These are phyloP conservation scores for Chaetomium globosum DNA, from an alignment of 2,329 filamentous ascomycete genomes.

Conservation along the genomic window DNA sequence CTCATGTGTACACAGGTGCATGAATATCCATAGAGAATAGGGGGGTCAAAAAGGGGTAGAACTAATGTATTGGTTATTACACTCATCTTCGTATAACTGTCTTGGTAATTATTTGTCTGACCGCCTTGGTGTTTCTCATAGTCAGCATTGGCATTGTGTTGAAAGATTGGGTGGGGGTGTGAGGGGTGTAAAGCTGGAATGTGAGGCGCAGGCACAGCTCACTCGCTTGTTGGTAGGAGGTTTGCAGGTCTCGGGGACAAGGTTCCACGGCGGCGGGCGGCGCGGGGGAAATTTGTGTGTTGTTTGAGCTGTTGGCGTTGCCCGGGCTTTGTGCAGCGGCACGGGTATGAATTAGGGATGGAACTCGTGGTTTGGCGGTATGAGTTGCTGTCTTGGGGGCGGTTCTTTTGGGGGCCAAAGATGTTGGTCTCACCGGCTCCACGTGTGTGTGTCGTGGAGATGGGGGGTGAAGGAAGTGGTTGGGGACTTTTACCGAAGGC, in stretches of 20 bases:
- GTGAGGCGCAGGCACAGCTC: constrained; percentile 18
- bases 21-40: background rate
- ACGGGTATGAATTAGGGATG: background rate
- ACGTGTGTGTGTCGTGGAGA: background rate
- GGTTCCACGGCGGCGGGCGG: background rate
- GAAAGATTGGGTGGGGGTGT: background rate
- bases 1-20: background rate
- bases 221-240: constrained; percentile 17
- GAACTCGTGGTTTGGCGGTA: background rate
- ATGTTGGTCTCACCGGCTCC: background rate
- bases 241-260: background rate
- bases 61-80: background rate
- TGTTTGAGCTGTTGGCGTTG: constrained; percentile 1
- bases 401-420: constrained; percentile 1
- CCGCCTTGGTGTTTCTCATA: background rate
- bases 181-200: background rate
- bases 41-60: background rate
- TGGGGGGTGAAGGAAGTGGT: background rate
- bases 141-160: background rate
- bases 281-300: background rate
- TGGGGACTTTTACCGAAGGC: background rate
- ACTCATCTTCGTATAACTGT: no score
- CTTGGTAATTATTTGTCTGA: background rate
- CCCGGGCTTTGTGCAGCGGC: background rate
- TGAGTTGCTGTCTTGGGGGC: no score